A percentile compares a stretch with the other conserved stretches of the same genome.
Evolutionary conservation across 768 basidiomycete species (phyloP).

Genomic region (Lactarius hengduanensis): DNA sequence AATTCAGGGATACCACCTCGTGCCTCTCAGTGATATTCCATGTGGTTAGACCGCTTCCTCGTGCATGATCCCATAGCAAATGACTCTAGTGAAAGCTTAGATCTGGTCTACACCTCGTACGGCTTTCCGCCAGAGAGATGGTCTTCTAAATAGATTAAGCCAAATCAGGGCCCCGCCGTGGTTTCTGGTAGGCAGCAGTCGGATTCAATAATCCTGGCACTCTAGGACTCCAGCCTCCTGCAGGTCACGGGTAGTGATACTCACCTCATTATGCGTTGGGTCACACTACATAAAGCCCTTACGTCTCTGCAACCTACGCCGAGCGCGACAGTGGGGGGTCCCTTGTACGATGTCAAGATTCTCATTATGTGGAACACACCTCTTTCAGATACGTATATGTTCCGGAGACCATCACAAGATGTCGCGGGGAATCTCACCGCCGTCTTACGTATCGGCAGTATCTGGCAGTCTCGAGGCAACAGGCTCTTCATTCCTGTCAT

Average conservation of each 20-base stretch:
- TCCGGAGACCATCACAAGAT: not conserved
- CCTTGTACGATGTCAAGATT: not conserved
- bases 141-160: not conserved
- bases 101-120: not conserved
- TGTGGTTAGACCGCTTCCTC: not conserved
- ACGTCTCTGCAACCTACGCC: not conserved
- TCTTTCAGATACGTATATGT: not conserved
- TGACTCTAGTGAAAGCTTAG: not conserved
- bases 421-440: not conserved
- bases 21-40: not conserved
- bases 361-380: not conserved
- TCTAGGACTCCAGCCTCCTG: not conserved
- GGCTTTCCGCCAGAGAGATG: not conserved
- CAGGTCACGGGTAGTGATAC: not conserved
- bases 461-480: no score
- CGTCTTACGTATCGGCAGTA: not conserved
- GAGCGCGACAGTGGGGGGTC: not conserved
- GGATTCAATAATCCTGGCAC: not conserved
- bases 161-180: not conserved
- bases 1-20: not conserved
- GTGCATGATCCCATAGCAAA: not conserved
- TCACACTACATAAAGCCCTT: not conserved
- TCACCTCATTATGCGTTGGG: conserved; percentile 2
- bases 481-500: not conserved
- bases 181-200: not conserved